Base-by-base conservation (phyloP, 352 stramenopile species). In the Globisporangium nunn region DNA sequence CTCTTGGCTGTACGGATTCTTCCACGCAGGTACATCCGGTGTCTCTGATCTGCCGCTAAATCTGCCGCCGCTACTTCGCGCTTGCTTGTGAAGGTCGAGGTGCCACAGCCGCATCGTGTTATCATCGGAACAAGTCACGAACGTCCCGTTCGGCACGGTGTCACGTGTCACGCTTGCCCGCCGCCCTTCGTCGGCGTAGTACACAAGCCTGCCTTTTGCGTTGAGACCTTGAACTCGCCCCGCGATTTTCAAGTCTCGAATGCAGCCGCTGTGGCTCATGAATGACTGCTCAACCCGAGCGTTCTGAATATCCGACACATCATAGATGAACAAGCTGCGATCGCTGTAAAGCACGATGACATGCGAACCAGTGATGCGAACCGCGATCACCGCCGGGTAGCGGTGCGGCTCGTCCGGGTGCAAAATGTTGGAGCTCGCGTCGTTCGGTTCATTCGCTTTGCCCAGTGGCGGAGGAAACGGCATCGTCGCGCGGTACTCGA, bases 81-180 rank as follows among this genome's bases (percentile, higher is more conserved):
- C 47, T 50, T 62, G 56, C 54, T 84, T 83, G 62, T 88, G 73
- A 8, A 85, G 49, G 30, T 92, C 82, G 30, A 96, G 59, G 58
- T 96, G 77, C 89, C 89, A 97, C 6, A 96, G 66, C 1, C 87
- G 74, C 18, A 95, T 56, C 0, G 88, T 96, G 54, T 94, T 91
- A 61, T 97, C 89, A 29, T 91, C 84, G 5, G 75, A 74, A 54
- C 83, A 93, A 0, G 86, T 96, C 4, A 95, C 71, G 56, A 97
- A 85, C 3, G 81, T 74, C 6, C 81, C 81, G 14, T 75, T 74
- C 1, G 88, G 88, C 12, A 91, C 56, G 1, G 72, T 54, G 17
- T 55, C 58, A 4, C 63, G 52, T 1, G 58, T 63, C 49, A 54
- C 52, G 28, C 30, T 49, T 15, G 29, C 10, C 8, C 37, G 18